These are phyloP conservation scores for Trichoderma sp. DNA, from an alignment of 2,329 filamentous ascomycete genomes.

Conservation along the genomic window DNA sequence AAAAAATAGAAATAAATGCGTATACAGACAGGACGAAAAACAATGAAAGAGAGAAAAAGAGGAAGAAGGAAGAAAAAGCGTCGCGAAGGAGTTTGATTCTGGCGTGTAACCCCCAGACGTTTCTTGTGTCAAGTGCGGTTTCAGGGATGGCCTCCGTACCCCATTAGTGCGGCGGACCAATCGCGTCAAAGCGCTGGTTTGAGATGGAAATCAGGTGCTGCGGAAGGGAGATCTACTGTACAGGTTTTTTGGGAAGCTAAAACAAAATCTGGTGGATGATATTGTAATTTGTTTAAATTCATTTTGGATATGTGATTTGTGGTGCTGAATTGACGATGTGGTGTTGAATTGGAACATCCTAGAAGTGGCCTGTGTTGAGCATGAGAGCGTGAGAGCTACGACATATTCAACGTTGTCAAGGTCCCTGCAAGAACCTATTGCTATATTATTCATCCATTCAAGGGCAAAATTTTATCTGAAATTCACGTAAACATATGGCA, in stretches of 20 bases:
- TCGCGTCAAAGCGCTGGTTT: neutral
- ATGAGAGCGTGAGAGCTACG: neutral
- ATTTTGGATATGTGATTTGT: neutral
- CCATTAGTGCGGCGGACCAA: neutral
- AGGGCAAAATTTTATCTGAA: neutral
- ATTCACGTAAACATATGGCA: neutral
- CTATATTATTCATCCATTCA: neutral
- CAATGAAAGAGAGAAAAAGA: neutral
- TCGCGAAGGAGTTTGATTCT: neutral
- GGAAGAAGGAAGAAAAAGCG: neutral
- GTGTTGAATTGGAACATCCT: neutral
- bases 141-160: neutral
- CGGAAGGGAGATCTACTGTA: neutral
- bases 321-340: neutral
- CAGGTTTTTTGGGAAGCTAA: neutral
- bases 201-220: neutral
- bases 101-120: neutral
- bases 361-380: neutral
- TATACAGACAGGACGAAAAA: neutral
- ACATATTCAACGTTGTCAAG: neutral
- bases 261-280: neutral
- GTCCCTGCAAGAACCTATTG: neutral
- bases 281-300: neutral
- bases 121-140: slow-evolving; percentile 17
- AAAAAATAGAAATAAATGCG: no score